Percentiles rank a stretch among this genome's conserved stretches.
phyloP scores from a whole-genome alignment of 495 filamentous ascomycete species.

The Aspergillus affinis region DNA sequence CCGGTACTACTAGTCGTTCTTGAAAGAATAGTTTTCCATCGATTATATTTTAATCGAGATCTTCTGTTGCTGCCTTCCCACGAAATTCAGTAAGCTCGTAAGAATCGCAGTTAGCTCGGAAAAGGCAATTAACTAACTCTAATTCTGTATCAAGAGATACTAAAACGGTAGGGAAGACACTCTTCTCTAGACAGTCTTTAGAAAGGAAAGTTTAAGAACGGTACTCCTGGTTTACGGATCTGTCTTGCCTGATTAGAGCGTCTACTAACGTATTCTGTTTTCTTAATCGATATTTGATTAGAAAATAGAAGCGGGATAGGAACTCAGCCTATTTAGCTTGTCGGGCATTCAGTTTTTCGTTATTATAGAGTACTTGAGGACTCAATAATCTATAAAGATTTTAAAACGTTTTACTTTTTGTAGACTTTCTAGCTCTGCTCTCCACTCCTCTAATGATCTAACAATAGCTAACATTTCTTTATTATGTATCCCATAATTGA shows the following conservation, averaged over 20 bases:
- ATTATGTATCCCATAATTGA: not conserved
- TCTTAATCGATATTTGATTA: not conserved
- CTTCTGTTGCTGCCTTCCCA: too few relatives aligned
- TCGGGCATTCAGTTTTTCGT: not conserved
- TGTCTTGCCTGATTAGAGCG: not conserved
- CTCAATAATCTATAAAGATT: not conserved
- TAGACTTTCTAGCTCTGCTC: not conserved
- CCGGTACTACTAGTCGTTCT: not conserved
- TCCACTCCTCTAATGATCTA: not conserved
- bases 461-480: not conserved
- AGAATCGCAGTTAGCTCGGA: too few relatives aligned
- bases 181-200: not conserved
- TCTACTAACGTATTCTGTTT: not conserved
- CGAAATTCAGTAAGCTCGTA: too few relatives aligned
- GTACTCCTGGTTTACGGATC: too few relatives aligned
- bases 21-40: not conserved
- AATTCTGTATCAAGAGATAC: too few relatives aligned
- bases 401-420: not conserved
- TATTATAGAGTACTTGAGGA: not conserved
- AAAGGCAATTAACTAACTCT: too few relatives aligned
- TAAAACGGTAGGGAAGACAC: not conserved
- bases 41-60: not conserved
- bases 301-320: not conserved
- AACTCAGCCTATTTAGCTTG: not conserved
- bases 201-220: not conserved